A percentile compares a stretch with the other conserved stretches of the same genome.
Evolutionary conservation across 169 alveolate genomes (phyloP).

Genomic region (Eimeria sp.): DNA sequence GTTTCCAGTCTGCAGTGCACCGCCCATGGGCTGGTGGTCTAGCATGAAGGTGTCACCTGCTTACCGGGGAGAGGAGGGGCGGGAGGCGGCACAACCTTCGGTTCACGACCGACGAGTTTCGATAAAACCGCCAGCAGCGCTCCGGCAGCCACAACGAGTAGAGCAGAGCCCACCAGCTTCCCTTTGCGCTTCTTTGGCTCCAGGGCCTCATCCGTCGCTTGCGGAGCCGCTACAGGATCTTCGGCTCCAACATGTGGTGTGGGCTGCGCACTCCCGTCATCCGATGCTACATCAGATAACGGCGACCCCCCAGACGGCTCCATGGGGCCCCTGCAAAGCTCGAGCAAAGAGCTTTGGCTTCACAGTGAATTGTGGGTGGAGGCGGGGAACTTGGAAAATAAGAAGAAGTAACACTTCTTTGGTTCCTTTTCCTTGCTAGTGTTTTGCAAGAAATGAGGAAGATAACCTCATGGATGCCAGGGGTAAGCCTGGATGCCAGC

Average conservation of each 20-base stretch:
- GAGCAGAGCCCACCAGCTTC: neutral
- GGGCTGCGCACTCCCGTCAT: neutral
- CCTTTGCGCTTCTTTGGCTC: neutral
- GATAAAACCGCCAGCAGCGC: neutral
- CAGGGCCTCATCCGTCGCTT: neutral
- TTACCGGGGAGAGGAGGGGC: conserved; percentile 3
- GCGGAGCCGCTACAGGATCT: neutral
- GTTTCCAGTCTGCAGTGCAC: neutral
- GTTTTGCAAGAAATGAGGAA: neutral
- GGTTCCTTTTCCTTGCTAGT: neutral
- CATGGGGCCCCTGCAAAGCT: conserved; percentile 20
- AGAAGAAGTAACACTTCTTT: neutral
- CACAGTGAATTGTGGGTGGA: neutral
- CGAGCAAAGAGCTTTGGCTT: neutral
- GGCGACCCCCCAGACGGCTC: conserved; percentile 18
- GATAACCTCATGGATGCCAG: neutral
- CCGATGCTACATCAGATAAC: neutral
- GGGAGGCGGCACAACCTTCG: neutral
- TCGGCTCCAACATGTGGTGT: neutral
- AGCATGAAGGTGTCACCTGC: neutral
- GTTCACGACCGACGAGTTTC: neutral
- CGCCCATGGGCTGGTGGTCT: neutral
- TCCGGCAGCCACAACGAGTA: neutral
- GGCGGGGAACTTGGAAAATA: neutral
- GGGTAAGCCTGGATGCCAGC: neutral